phyloP scores from a whole-genome alignment of 108 stramenopile species.

The Cyclostephanos tholiformis region DNA sequence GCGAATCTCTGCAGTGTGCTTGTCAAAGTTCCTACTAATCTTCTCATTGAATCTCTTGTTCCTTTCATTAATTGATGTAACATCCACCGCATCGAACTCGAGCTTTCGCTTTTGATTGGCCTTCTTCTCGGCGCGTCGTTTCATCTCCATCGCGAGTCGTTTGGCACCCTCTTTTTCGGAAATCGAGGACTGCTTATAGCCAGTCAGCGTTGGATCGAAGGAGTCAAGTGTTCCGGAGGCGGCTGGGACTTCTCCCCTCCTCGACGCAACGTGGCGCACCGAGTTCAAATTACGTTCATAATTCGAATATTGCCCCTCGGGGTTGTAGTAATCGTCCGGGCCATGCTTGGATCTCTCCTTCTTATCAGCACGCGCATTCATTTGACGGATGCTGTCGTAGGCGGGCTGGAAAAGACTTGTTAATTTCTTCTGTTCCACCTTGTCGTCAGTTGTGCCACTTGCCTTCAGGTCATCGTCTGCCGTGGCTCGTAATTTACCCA shows the following conservation, averaged over 20 bases:
- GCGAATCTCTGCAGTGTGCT: conserved; percentile 85
- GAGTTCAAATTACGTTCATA: conserved; percentile 80
- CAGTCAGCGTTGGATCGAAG: conserved; percentile 63
- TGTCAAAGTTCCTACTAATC: conserved; percentile 82
- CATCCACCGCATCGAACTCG: conserved; percentile 78
- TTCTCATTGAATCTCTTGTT: conserved; percentile 92
- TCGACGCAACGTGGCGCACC: conserved; percentile 20
- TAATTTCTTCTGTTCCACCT: conserved; percentile 41
- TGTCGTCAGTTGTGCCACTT: conserved; percentile 8
- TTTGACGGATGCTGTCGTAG: conserved; percentile 39
- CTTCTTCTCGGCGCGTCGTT: conserved; percentile 78
- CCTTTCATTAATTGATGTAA: conserved; percentile 83
- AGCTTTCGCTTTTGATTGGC: conserved; percentile 62
- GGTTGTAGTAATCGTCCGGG: conserved; percentile 78
- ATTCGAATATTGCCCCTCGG: conserved; percentile 79
- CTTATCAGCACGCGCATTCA: conserved; percentile 44
- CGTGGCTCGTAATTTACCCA: conserved; percentile 30
- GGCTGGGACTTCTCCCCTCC: conserved; percentile 29
- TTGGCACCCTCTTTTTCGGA: conserved; percentile 77
- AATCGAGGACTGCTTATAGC: conserved; percentile 14
- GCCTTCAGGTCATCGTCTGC: conserved; percentile 8
- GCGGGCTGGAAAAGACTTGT: conserved; percentile 48
- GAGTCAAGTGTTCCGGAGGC: conserved; percentile 36
- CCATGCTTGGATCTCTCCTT: conserved; percentile 43
- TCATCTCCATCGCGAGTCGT: conserved; percentile 80